A percentile compares a stretch with the other conserved stretches of the same genome.
phyloP scores from a whole-genome alignment of 2,329 filamentous ascomycete genomes.

The Exutisphaerella laricina region DNA sequence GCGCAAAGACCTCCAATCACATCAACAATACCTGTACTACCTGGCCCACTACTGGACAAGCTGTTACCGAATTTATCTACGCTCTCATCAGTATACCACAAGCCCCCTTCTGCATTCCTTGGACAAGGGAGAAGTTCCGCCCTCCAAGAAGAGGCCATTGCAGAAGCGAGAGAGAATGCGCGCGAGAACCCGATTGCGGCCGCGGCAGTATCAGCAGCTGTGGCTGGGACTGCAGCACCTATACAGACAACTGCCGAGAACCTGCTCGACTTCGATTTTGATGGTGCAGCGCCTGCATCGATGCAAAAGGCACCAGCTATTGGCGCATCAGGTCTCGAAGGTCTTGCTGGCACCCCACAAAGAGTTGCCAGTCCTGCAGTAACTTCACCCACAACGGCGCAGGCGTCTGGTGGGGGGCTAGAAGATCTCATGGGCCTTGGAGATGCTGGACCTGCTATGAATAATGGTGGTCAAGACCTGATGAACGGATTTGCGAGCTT shows the following conservation, averaged over 20 bases:
- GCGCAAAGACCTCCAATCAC: conserved; percentile 92
- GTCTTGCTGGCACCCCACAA: conserved; percentile 60
- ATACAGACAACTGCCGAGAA: conserved; percentile 83
- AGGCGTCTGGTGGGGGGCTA: conserved; percentile 53
- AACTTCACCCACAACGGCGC: conserved; percentile 37
- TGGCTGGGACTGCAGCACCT: conserved; percentile 38
- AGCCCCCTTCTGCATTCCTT: conserved; percentile 95
- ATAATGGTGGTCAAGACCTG: conserved; percentile 48
- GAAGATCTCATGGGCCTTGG: conserved; percentile 74
- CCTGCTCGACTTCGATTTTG: conserved; percentile 91
- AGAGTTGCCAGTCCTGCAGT: conserved; percentile 59
- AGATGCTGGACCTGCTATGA: conserved; percentile 28
- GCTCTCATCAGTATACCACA: conserved; percentile 95
- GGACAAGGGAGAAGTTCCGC: conserved; percentile 91
- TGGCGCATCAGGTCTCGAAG: conserved; percentile 48
- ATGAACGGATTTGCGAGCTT: conserved; percentile 79
- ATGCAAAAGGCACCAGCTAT: conserved; percentile 59
- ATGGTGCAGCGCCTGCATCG: conserved; percentile 86
- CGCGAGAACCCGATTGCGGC: conserved; percentile 92
- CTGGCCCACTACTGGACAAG: conserved; percentile 75
- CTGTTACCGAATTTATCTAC: conserved; percentile 91
- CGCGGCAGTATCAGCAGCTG: conserved; percentile 64
- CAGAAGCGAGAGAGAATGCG: conserved; percentile 88
- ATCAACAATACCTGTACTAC: conserved; percentile 86
- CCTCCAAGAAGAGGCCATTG: conserved; percentile 90